These are phyloP conservation scores for Aspergillus biplanus DNA, from an alignment of 495 filamentous ascomycete genomes.

Conservation along the genomic window DNA sequence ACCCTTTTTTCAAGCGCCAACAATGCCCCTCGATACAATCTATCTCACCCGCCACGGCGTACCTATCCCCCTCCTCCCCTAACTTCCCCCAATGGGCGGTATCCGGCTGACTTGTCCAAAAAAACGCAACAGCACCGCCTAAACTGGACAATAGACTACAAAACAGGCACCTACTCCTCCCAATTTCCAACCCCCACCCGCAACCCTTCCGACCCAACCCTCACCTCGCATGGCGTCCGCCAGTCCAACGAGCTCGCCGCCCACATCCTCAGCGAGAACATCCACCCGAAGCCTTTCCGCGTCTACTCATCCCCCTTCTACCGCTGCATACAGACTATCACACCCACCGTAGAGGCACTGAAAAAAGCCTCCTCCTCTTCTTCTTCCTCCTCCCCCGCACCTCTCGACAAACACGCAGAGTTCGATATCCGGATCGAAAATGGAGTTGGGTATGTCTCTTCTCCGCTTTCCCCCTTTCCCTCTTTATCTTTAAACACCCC, in stretches of 20 bases:
- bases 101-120: slow-evolving; percentile 23
- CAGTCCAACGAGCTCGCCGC: slow-evolving; percentile 80
- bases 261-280: slow-evolving; percentile 61
- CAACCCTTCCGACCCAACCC: slow-evolving; percentile 81
- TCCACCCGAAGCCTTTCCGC: slow-evolving; percentile 63
- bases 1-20: not conserved
- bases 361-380: slow-evolving; percentile 26
- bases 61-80: slow-evolving; percentile 38
- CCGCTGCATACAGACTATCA: slow-evolving; percentile 86
- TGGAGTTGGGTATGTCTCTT: slow-evolving; percentile 62
- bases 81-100: not conserved
- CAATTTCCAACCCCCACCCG: slow-evolving; percentile 78
- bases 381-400: not conserved
- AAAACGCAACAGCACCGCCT: slow-evolving; percentile 71
- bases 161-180: slow-evolving; percentile 71
- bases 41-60: slow-evolving; percentile 88
- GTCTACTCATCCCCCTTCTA: slow-evolving; percentile 90
- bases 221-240: slow-evolving; percentile 80
- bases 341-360: slow-evolving; percentile 64
- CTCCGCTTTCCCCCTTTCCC: not conserved
- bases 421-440: slow-evolving; percentile 69
- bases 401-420: slow-evolving; percentile 25
- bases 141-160: slow-evolving; percentile 81
- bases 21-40: slow-evolving; percentile 71
- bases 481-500: not conserved